Evolutionary conservation across 1,139 yeast genomes (phyloP).

Genomic region (Kluyveromyces sp.): DNA sequence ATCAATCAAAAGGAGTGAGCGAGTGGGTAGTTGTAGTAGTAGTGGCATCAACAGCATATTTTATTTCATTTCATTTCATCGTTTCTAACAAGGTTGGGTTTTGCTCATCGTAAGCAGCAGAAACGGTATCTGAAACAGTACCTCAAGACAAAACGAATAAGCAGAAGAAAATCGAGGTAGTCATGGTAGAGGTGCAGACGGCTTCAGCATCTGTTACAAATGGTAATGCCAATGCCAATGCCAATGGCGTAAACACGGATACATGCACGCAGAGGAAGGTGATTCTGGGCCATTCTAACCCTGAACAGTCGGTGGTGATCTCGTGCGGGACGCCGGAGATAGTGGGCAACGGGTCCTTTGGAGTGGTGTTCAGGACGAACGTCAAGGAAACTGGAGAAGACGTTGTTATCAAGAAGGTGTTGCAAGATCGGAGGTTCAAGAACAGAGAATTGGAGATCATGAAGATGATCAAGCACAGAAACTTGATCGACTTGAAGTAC

Average conservation of each 20-base stretch:
- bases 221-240: not conserved
- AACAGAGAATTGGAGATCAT: constrained; percentile 94
- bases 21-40: no score
- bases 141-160: no score
- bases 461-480: constrained; percentile 76
- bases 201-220: not conserved
- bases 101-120: no score
- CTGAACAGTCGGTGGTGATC: constrained; percentile 25
- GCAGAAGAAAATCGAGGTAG: no score
- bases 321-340: constrained; percentile 43
- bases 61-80: no score
- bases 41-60: no score
- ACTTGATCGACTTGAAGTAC: constrained; percentile 81
- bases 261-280: not conserved
- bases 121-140: no score
- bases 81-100: no score
- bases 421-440: constrained; percentile 92
- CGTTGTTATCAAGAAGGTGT: constrained; percentile 89
- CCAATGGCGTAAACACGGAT: not conserved
- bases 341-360: constrained; percentile 97
- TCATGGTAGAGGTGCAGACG: not conserved
- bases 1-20: no score
- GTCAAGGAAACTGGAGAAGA: constrained; percentile 65
- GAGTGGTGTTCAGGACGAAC: constrained; percentile 86
- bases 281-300: constrained; percentile 17